phyloP scores from a whole-genome alignment of 305 asterid genomes.

The Fraxinus latifolia region DNA sequence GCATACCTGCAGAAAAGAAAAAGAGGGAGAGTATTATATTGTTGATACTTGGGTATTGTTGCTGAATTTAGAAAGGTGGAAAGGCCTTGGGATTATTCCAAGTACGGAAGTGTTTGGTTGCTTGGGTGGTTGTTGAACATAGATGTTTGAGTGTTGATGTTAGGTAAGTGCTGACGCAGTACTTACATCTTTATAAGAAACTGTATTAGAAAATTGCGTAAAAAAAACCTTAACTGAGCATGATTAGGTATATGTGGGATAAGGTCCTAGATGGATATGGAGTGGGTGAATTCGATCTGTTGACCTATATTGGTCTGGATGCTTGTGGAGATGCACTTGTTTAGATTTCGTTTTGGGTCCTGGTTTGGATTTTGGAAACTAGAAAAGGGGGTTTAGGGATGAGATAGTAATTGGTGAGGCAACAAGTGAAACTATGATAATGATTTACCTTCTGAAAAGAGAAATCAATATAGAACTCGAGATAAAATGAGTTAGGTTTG shows the following conservation, averaged over 20 bases:
- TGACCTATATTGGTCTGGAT: neutral
- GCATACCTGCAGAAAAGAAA: neutral
- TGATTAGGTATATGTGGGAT: neutral
- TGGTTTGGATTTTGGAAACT: neutral
- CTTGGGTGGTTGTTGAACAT: conserved; percentile 19
- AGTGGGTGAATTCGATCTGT: neutral
- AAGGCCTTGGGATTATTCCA: conserved; percentile 14
- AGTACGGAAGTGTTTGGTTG: conserved; percentile 15
- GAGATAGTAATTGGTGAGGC: neutral
- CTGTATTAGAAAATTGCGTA: neutral
- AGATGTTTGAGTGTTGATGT: conserved; percentile 3
- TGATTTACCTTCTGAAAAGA: neutral
- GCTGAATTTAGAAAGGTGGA: conserved; percentile 14
- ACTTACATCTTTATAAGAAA: conserved; percentile 6
- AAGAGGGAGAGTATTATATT: neutral
- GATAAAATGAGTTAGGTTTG: neutral
- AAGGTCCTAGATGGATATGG: neutral
- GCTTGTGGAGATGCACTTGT: conserved; percentile 6
- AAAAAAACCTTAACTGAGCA: neutral
- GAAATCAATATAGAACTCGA: neutral
- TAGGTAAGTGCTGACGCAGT: neutral
- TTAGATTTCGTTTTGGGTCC: neutral
- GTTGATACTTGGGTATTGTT: conserved; percentile 12
- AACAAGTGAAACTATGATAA: neutral
- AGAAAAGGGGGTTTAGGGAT: neutral